A percentile compares a stretch with the other conserved stretches of the same genome.
Conservation (phyloP, 371 early-diverging fungal species). For the Thermomucor indicae-seudaticae region DNA sequence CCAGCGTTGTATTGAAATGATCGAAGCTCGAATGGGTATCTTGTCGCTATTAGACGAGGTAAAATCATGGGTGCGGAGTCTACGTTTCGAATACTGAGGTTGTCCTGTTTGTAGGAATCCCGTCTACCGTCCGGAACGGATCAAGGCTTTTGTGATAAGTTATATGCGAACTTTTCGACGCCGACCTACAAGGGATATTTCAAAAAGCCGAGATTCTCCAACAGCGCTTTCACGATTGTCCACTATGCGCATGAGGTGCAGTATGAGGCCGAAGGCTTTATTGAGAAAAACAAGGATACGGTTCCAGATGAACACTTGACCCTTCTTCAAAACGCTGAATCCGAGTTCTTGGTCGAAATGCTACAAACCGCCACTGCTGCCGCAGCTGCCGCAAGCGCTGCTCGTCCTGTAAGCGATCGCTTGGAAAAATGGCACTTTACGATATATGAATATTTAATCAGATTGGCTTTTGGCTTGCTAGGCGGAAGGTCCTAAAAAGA, state of each 20-base stretch:
- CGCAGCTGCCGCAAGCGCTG: slow-evolving; percentile 21
- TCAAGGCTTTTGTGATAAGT: slow-evolving; percentile 75
- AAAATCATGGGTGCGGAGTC: slow-evolving; percentile 26
- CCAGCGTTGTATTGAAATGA: slow-evolving; percentile 97
- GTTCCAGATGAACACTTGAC: slow-evolving; percentile 89
- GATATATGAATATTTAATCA: background rate
- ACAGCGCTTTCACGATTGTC: slow-evolving; percentile 75
- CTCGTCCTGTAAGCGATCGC: slow-evolving; percentile 9
- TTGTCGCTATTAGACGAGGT: slow-evolving; percentile 95
- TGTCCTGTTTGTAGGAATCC: slow-evolving; percentile 45
- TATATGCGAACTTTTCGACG: slow-evolving; percentile 73
- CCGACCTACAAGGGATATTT: slow-evolving; percentile 75
- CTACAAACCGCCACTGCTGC: slow-evolving; percentile 51
- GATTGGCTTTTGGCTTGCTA: background rate
- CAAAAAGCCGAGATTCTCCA: slow-evolving; percentile 86
- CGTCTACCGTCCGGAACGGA: slow-evolving; percentile 93
- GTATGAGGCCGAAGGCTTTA: slow-evolving; percentile 92
- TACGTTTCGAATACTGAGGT: background rate
- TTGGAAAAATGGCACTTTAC: background rate
- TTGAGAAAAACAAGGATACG: slow-evolving; percentile 99
- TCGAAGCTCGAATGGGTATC: slow-evolving; percentile 96
- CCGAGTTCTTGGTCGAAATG: slow-evolving; percentile 76
- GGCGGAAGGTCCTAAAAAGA: slow-evolving; percentile 6
- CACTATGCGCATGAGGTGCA: slow-evolving; percentile 94
- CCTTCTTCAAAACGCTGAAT: slow-evolving; percentile 64